Conservation (phyloP, 371 early-diverging fungal species). For the Furculomyces boomerangus region DNA sequence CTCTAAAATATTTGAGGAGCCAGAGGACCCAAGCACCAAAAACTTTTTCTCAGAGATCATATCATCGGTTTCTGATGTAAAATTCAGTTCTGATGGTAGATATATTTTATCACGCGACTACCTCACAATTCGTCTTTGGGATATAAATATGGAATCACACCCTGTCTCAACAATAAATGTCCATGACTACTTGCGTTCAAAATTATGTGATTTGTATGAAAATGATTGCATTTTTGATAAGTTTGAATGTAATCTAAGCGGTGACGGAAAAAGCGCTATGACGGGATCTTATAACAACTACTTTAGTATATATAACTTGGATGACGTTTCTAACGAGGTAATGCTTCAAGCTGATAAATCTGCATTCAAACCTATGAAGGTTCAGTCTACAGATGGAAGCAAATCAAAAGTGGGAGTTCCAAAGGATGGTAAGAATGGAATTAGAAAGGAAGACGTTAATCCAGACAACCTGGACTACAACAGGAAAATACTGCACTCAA, state of each 20-base stretch:
- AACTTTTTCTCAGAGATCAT: slow-evolving; percentile 98
- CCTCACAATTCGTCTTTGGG: slow-evolving; percentile 92
- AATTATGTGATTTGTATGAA: slow-evolving; percentile 94
- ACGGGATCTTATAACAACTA: slow-evolving; percentile 96
- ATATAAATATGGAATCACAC: slow-evolving; percentile 85
- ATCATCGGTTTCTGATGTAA: slow-evolving; percentile 89
- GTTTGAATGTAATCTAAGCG: slow-evolving; percentile 92
- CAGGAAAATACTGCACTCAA: slow-evolving; percentile 92
- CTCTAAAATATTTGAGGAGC: slow-evolving; percentile 87
- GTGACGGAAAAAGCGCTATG: slow-evolving; percentile 63
- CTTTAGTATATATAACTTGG: slow-evolving; percentile 71
- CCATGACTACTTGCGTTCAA: slow-evolving; percentile 82
- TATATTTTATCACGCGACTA: slow-evolving; percentile 95
- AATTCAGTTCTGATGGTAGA: slow-evolving; percentile 87
- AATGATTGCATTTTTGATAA: slow-evolving; percentile 99
- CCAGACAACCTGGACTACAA: slow-evolving; percentile 74
- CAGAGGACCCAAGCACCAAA: slow-evolving; percentile 79
- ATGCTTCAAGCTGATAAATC: slow-evolving; percentile 92
- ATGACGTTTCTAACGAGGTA: slow-evolving; percentile 43
- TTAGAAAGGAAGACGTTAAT: slow-evolving; percentile 54
- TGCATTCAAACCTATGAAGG: slow-evolving; percentile 85
- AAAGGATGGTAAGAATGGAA: slow-evolving; percentile 23
- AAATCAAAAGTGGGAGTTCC: slow-evolving; percentile 29
- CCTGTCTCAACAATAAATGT: slow-evolving; percentile 89
- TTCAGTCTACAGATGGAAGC: slow-evolving; percentile 27